These are phyloP conservation scores for Encephalitozoon romaleae DNA, from an alignment of 371 early-diverging fungal genomes.

Conservation along the genomic window DNA sequence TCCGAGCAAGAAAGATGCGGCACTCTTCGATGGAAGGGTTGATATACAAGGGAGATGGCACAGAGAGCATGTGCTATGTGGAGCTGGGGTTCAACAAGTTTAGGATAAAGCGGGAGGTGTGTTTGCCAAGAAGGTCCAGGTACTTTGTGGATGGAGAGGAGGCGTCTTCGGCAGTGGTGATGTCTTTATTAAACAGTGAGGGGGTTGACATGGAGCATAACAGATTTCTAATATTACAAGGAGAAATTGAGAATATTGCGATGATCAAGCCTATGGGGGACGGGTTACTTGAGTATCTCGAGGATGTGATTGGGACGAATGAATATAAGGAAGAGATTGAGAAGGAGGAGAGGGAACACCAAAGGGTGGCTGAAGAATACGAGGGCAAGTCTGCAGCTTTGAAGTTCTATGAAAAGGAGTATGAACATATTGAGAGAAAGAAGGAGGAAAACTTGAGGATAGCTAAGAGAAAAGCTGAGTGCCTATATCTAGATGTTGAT, in stretches of 20 bases:
- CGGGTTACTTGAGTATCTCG: conserved; percentile 93
- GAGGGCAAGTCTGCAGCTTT: conserved; percentile 69
- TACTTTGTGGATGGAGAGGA: conserved; percentile 63
- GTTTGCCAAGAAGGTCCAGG: conserved; percentile 30
- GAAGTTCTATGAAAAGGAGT: conserved; percentile 56
- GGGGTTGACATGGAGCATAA: conserved; percentile 97
- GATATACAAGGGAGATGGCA: conserved; percentile 79
- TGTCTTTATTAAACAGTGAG: conserved; percentile 69
- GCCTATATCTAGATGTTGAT: neutral
- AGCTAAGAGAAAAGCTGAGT: neutral
- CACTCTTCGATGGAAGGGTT: conserved; percentile 86
- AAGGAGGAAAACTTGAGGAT: conserved; percentile 4
- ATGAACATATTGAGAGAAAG: conserved; percentile 62
- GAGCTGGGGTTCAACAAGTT: conserved; percentile 81
- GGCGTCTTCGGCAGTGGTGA: conserved; percentile 47
- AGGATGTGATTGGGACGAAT: conserved; percentile 95
- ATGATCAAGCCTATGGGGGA: conserved; percentile 96
- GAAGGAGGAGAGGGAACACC: conserved; percentile 66
- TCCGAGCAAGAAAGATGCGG: conserved; percentile 91
- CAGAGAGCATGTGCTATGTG: conserved; percentile 72
- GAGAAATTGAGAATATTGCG: conserved; percentile 97
- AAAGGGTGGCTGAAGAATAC: conserved; percentile 65
- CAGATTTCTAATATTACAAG: conserved; percentile 92
- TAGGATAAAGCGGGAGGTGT: conserved; percentile 36
- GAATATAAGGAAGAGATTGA: conserved; percentile 78